These are phyloP conservation scores for Cytidiella melzeri DNA, from an alignment of 768 basidiomycete species.

Conservation along the genomic window DNA sequence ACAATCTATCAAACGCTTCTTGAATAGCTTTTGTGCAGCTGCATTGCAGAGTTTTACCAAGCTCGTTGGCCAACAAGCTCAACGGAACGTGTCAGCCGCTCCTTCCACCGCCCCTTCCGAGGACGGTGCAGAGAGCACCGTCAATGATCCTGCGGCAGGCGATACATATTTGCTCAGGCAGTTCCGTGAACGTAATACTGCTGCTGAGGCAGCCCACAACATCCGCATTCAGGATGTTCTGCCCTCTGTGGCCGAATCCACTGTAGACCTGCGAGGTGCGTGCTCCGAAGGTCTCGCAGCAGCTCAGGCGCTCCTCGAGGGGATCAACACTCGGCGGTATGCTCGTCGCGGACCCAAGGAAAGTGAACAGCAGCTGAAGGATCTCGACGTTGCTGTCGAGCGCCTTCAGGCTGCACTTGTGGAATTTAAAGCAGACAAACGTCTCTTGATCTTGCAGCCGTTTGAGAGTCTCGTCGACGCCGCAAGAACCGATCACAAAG, in stretches of 20 bases:
- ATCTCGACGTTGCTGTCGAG: conserved; percentile 24
- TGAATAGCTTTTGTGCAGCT: conserved; percentile 19
- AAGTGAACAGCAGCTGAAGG: conserved; percentile 14
- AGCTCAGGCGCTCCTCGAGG: conserved; percentile 20
- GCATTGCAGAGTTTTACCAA: conserved; percentile 29
- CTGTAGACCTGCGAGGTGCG: conserved; percentile 29
- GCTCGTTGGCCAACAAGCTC: conserved; percentile 18
- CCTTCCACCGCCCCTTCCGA: conserved; percentile 9
- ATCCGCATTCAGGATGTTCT: conserved; percentile 31
- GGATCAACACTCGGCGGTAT: conserved; percentile 33
- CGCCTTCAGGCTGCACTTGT: conserved; percentile 22
- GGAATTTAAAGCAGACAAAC: conserved; percentile 28
- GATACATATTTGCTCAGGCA: conserved; percentile 34
- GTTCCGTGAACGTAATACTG: conserved; percentile 21
- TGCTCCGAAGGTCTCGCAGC: conserved; percentile 23
- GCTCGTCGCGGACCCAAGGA: conserved; percentile 14
- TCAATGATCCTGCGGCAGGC: conserved; percentile 15
- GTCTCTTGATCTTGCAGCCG: conserved; percentile 36
- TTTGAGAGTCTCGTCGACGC: conserved; percentile 34
- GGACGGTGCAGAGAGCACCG: not conserved
- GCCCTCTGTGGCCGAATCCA: conserved; percentile 29
- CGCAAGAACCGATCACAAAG: not conserved
- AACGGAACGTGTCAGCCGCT: conserved; percentile 1
- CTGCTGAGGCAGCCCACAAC: conserved; percentile 23
- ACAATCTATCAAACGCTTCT: not conserved